These are phyloP conservation scores for Linum usitatissimum DNA, from an alignment of 345 rosid species.

Conservation along the genomic window DNA sequence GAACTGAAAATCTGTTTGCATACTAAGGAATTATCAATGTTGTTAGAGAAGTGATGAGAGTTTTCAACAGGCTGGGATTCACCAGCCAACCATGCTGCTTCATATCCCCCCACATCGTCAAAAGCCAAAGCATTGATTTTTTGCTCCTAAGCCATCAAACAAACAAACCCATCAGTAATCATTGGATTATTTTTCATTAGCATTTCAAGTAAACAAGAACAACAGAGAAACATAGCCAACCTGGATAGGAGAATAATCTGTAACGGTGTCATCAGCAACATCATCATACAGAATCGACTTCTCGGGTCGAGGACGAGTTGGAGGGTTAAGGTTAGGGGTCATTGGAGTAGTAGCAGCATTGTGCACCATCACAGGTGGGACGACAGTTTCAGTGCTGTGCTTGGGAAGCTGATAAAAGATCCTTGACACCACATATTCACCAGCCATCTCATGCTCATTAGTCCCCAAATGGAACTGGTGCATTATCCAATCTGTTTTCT, in stretches of 20 bases:
- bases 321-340: constrained; percentile 63
- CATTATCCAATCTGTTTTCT: constrained; percentile 77
- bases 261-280: constrained; percentile 16
- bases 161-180: neutral
- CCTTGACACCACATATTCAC: constrained; percentile 71
- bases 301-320: constrained; percentile 41
- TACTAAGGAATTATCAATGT: constrained; percentile 37
- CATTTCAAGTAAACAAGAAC: neutral
- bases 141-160: constrained; percentile 27
- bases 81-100: constrained; percentile 41
- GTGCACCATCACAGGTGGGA: constrained; percentile 27
- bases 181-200: neutral
- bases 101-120: neutral
- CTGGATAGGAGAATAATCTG: constrained; percentile 18
- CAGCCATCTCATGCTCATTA: constrained; percentile 56
- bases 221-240: constrained; percentile 13
- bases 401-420: constrained; percentile 55
- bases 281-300: constrained; percentile 20
- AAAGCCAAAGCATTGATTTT: constrained; percentile 10
- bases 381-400: constrained; percentile 8
- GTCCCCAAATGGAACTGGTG: constrained; percentile 85
- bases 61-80: constrained; percentile 56
- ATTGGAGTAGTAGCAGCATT: constrained; percentile 36
- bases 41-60: constrained; percentile 17
- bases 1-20: constrained; percentile 42